Percentiles rank a stretch among this genome's conserved stretches.
These are phyloP conservation scores for Stemphylium beticola DNA, from an alignment of 2,329 filamentous ascomycete genomes.

Conservation along the genomic window DNA sequence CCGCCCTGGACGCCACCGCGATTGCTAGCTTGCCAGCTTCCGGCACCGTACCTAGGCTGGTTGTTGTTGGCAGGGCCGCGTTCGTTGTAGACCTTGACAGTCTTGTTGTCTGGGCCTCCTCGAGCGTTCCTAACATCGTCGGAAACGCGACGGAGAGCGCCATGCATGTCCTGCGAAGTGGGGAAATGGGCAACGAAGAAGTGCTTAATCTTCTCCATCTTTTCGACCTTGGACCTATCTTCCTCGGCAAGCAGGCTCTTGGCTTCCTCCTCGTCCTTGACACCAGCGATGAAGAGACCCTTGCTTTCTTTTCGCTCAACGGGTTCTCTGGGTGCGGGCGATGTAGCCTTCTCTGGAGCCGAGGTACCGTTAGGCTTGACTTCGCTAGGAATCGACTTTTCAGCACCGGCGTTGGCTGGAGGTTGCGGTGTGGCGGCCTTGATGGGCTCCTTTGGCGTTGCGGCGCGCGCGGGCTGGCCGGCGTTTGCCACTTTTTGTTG, in stretches of 20 bases:
- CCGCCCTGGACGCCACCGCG: constrained; percentile 69
- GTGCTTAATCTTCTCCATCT: constrained; percentile 71
- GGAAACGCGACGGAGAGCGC: constrained; percentile 75
- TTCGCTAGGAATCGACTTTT: constrained; percentile 51
- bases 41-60: constrained; percentile 56
- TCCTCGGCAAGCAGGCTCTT: constrained; percentile 82
- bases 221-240: constrained; percentile 78
- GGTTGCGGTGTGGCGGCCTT: constrained; percentile 61
- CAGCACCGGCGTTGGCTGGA: constrained; percentile 41
- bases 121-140: constrained; percentile 76
- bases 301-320: constrained; percentile 69
- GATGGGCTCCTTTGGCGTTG: constrained; percentile 52
- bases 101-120: constrained; percentile 77
- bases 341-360: constrained; percentile 47
- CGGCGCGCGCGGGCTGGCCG: constrained; percentile 45
- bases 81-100: constrained; percentile 84
- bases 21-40: constrained; percentile 67
- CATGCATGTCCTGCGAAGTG: constrained; percentile 78
- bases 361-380: constrained; percentile 59
- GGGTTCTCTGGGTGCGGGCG: constrained; percentile 58
- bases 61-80: constrained; percentile 56
- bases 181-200: constrained; percentile 90
- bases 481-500: constrained; percentile 52
- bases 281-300: constrained; percentile 88
- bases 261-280: constrained; percentile 81